phyloP scores from a whole-genome alignment of 108 stramenopile genomes.

The Discostella pseudostelligera region DNA sequence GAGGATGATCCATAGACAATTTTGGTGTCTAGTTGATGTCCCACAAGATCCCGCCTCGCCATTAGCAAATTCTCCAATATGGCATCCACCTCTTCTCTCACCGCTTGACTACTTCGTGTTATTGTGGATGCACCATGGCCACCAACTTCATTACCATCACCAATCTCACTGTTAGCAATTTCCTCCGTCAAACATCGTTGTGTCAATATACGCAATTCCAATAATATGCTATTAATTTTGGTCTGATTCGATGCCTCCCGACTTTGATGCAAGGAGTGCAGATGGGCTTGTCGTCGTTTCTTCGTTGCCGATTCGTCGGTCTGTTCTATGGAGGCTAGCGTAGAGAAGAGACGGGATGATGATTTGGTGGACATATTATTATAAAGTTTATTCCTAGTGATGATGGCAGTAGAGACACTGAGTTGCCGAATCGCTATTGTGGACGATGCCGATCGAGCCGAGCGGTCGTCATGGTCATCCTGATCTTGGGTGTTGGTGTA shows the following conservation, averaged over 20 bases:
- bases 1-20: background rate
- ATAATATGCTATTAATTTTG: conserved; percentile 53
- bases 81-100: conserved; percentile 58
- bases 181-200: conserved; percentile 52
- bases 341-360: conserved; percentile 20
- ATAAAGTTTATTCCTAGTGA: no score
- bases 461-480: background rate
- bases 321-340: conserved; percentile 36
- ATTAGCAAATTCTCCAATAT: conserved; percentile 63
- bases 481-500: no score
- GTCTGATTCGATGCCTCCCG: conserved; percentile 56
- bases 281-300: conserved; percentile 11
- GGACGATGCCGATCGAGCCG: background rate
- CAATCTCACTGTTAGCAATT: background rate
- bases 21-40: conserved; percentile 37
- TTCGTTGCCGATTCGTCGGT: conserved; percentile 29
- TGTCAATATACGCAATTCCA: conserved; percentile 73
- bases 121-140: conserved; percentile 10
- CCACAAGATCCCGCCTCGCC: conserved; percentile 24
- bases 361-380: background rate
- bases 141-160: conserved; percentile 7
- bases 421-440: background rate
- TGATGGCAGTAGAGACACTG: background rate
- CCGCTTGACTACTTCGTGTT: conserved; percentile 30
- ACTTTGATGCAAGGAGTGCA: conserved; percentile 3